These are phyloP conservation scores for Trematosphaeria pertusa DNA, from an alignment of 2,329 filamentous ascomycete species.

Conservation along the genomic window DNA sequence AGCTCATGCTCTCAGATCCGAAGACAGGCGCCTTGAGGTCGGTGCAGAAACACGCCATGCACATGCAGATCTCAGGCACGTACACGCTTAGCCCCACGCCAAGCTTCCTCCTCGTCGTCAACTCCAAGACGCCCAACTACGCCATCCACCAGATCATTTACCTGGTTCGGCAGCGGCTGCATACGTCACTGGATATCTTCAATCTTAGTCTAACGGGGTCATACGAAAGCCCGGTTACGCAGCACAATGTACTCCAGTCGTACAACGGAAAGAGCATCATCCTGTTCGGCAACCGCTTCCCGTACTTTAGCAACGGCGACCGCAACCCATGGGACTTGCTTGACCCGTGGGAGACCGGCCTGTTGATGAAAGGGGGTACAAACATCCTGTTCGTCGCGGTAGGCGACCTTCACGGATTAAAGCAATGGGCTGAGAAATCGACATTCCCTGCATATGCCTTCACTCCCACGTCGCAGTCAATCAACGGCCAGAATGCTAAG, in stretches of 20 bases:
- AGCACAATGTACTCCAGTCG: slow-evolving; percentile 11
- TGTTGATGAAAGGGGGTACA: slow-evolving; percentile 15
- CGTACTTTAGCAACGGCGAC: slow-evolving; percentile 14
- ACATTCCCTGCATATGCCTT: slow-evolving; percentile 6
- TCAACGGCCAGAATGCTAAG: slow-evolving; percentile 6
- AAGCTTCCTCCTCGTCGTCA: slow-evolving; percentile 21
- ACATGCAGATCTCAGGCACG: slow-evolving; percentile 19
- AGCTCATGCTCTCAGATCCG: slow-evolving; percentile 21
- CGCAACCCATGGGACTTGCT: slow-evolving; percentile 16
- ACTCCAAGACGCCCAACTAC: slow-evolving; percentile 17
- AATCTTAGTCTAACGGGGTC: slow-evolving; percentile 16
- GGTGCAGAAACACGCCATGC: slow-evolving; percentile 13
- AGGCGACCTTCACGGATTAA: slow-evolving; percentile 1
- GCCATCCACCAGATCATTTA: slow-evolving; percentile 23
- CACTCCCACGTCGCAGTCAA: slow-evolving; percentile 1
- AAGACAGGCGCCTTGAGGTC: slow-evolving; percentile 7
- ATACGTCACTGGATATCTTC: slow-evolving; percentile 16
- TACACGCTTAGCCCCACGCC: slow-evolving; percentile 14
- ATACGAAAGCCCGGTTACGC: slow-evolving; percentile 12
- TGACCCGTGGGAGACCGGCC: slow-evolving; percentile 17
- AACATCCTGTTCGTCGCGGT: slow-evolving; percentile 13
- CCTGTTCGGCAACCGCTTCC: slow-evolving; percentile 12
- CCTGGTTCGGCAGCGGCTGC: slow-evolving; percentile 12
- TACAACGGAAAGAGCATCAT: slow-evolving; percentile 19
- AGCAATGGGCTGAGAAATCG: slow-evolving; percentile 7